phyloP scores from a whole-genome alignment of 768 basidiomycete genomes.

The Lentinula aciculospora region DNA sequence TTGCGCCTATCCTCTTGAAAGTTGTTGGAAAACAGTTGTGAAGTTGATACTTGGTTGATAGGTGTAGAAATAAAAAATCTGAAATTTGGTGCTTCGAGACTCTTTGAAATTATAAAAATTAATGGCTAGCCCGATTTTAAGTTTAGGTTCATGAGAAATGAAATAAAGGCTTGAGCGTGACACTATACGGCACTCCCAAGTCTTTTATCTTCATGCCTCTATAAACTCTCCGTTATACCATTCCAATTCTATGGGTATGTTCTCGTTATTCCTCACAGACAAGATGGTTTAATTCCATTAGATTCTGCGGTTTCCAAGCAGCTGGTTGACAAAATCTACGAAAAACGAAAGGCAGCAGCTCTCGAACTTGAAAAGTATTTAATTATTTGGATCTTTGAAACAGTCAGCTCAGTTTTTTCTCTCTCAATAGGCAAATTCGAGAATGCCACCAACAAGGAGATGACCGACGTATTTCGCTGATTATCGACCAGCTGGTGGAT shows the following conservation, averaged over 20 bases:
- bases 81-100: too few relatives aligned
- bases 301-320: conserved; percentile 75
- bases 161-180: background rate
- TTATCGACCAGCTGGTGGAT: conserved; percentile 91
- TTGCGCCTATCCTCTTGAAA: background rate
- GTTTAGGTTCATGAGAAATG: too few relatives aligned
- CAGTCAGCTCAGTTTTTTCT: conserved; percentile 1
- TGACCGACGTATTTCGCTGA: conserved; percentile 72
- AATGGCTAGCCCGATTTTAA: too few relatives aligned
- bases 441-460: conserved; percentile 84
- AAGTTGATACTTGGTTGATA: background rate
- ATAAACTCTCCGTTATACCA: background rate
- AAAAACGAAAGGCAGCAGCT: conserved; percentile 93
- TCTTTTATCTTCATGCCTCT: background rate
- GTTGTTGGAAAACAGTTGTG: background rate
- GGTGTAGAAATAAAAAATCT: too few relatives aligned
- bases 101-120: too few relatives aligned
- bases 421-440: conserved; percentile 63
- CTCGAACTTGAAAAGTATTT: conserved; percentile 90
- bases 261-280: background rate
- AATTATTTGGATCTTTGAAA: background rate
- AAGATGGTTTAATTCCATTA: conserved; percentile 17
- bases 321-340: conserved; percentile 90
- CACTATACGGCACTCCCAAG: background rate
- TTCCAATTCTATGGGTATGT: conserved; percentile 22